A percentile compares a stretch with the other conserved stretches of the same genome.
Conservation (phyloP, 805 yeast species). For the Saccharomycopsis fodiens region DNA sequence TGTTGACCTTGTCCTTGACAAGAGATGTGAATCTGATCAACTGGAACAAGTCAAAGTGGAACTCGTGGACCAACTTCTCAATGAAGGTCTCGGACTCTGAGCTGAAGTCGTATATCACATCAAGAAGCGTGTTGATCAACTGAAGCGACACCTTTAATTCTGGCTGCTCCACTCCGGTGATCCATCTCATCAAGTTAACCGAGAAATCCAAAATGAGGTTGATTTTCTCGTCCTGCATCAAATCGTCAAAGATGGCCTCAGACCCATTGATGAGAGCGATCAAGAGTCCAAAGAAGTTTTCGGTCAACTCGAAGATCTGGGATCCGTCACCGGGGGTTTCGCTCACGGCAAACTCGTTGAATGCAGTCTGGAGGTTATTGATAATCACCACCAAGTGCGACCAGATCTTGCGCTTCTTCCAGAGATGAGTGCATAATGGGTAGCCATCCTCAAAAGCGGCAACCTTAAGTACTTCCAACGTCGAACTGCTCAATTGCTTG, state of each 20-base stretch:
- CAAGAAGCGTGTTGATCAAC: conserved; percentile 46
- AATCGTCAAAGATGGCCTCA: conserved; percentile 46
- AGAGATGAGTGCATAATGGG: conserved; percentile 62
- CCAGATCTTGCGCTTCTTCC: conserved; percentile 73
- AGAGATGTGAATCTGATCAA: conserved; percentile 21
- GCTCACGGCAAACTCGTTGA: conserved; percentile 30
- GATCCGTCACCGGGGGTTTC: conserved; percentile 19
- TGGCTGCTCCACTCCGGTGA: conserved; percentile 2
- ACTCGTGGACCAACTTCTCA: conserved; percentile 23
- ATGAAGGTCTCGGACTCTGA: conserved; percentile 52
- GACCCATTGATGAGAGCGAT: conserved; percentile 60
- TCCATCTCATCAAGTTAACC: conserved; percentile 31
- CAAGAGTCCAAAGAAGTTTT: conserved; percentile 62
- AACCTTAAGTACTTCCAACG: conserved; percentile 76
- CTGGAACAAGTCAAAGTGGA: conserved; percentile 17
- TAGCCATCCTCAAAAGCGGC: conserved; percentile 82
- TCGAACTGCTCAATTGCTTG: conserved; percentile 50
- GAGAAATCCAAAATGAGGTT: conserved; percentile 34
- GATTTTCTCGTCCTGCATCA: conserved; percentile 27
- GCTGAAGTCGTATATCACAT: conserved; percentile 52
- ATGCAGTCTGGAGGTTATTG: conserved; percentile 41
- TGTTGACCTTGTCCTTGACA: conserved; percentile 19
- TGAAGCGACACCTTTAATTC: conserved; percentile 31
- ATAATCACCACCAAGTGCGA: conserved; percentile 46
- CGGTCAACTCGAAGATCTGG: conserved; percentile 54